Conservation (phyloP, 306 rosid species). For the Myrica gale region DNA sequence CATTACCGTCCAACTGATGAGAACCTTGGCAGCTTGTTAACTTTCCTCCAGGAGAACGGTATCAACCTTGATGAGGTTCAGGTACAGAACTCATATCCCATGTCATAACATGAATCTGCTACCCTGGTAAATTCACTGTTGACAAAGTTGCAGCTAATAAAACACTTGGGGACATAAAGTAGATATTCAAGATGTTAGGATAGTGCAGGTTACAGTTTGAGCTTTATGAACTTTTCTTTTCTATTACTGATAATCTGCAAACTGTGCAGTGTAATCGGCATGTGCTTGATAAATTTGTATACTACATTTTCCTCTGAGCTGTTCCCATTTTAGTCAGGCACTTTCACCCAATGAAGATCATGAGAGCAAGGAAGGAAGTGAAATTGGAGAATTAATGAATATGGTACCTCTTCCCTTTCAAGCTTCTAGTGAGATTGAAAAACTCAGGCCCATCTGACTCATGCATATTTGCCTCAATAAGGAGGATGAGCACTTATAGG, state of each 20-base stretch:
- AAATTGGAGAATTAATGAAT: conserved; percentile 8
- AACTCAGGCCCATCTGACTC: not conserved
- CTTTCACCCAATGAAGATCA: conserved; percentile 14
- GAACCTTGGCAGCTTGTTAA: conserved; percentile 34
- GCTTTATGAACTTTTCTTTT: not conserved
- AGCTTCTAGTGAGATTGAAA: not conserved
- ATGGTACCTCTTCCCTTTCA: not conserved
- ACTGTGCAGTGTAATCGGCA: not conserved
- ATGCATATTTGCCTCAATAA: not conserved
- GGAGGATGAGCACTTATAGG: not conserved
- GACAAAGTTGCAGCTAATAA: not conserved
- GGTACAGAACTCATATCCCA: conserved; percentile 20
- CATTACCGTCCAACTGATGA: conserved; percentile 43
- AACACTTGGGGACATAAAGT: not conserved
- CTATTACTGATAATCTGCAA: not conserved
- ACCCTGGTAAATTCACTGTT: not conserved
- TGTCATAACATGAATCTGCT: not conserved
- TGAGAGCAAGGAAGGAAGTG: conserved; percentile 2
- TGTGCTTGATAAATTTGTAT: not conserved
- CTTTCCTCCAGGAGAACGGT: conserved; percentile 39
- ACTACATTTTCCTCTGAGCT: not conserved
- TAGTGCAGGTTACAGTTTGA: not conserved
- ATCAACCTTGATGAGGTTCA: conserved; percentile 35
- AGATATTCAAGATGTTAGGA: not conserved
- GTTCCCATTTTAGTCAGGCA: conserved; percentile 12